These are phyloP conservation scores for Talaromyces sp. DNA, from an alignment of 2,329 filamentous ascomycete species.

Conservation along the genomic window DNA sequence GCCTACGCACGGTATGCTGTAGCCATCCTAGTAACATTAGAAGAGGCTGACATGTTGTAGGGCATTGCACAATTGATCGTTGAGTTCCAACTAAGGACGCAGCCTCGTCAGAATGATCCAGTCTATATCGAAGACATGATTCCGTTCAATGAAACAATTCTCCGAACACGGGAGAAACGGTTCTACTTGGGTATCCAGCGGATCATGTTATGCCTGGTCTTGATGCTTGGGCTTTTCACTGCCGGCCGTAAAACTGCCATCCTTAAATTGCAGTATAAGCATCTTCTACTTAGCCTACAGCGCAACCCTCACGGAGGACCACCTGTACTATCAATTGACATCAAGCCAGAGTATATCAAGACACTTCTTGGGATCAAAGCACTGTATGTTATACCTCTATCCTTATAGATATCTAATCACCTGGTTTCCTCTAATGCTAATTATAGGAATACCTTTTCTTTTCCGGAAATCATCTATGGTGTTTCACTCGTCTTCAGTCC, in stretches of 20 bases:
- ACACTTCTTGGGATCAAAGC: constrained; percentile 21
- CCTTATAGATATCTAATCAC: constrained; percentile 14
- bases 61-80: neutral
- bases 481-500: constrained; percentile 19
- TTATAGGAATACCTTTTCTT: neutral
- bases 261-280: constrained; percentile 19
- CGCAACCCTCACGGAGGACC: constrained; percentile 18
- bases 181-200: constrained; percentile 20
- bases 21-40: neutral
- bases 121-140: constrained; percentile 23
- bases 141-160: constrained; percentile 20
- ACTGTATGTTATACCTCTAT: constrained; percentile 20
- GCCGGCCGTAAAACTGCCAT: constrained; percentile 19
- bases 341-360: constrained; percentile 21
- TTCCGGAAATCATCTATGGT: neutral
- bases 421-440: too few relatives aligned
- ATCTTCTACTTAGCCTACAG: constrained; percentile 20
- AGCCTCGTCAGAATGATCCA: constrained; percentile 17
- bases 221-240: constrained; percentile 20
- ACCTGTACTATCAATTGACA: constrained; percentile 18
- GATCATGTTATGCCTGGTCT: constrained; percentile 19
- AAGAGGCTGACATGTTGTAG: neutral
- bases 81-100: neutral
- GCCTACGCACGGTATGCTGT: constrained; percentile 17
- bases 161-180: constrained; percentile 19